These are phyloP conservation scores for Gyrodon lividus DNA, from an alignment of 768 basidiomycete species.

Conservation along the genomic window DNA sequence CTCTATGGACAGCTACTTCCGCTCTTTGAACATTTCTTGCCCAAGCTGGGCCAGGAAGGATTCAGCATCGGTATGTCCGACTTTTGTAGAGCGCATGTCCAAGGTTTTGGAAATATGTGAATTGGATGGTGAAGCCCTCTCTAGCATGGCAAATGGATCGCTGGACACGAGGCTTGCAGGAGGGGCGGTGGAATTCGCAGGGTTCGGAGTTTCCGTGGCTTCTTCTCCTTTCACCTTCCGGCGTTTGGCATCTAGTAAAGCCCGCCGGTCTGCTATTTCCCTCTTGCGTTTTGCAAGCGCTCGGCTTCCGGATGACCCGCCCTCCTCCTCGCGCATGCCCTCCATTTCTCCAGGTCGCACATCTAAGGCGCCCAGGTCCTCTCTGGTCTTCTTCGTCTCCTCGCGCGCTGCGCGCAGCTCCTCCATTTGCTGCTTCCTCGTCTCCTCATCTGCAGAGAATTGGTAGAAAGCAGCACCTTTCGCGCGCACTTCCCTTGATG, in stretches of 20 bases:
- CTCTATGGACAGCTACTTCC: not conserved
- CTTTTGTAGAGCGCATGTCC: conserved; percentile 25
- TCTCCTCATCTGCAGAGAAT: conserved; percentile 85
- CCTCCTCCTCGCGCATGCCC: conserved; percentile 56
- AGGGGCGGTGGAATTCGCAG: not conserved
- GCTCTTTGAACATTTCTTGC: conserved; percentile 48
- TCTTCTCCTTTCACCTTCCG: conserved; percentile 43
- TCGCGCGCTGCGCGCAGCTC: conserved; percentile 64
- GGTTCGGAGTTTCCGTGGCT: not conserved
- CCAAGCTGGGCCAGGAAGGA: conserved; percentile 66
- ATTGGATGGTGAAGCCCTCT: conserved; percentile 28
- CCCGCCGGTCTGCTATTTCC: conserved; percentile 65
- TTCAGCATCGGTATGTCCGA: conserved; percentile 42
- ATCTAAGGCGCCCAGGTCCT: conserved; percentile 60
- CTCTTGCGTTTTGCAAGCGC: conserved; percentile 68
- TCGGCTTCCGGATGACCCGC: conserved; percentile 41
- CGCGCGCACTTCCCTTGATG: conserved; percentile 76
- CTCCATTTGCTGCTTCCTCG: conserved; percentile 77
- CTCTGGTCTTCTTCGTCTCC: conserved; percentile 66
- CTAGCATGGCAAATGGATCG: conserved; percentile 55
- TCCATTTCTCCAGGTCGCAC: conserved; percentile 70
- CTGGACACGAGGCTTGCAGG: conserved; percentile 13
- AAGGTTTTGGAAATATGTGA: conserved; percentile 21
- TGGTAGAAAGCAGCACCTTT: conserved; percentile 92
- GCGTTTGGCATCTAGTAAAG: conserved; percentile 64